Conservation (phyloP, 306 rosid genomes). For the Cucurbita pepo region DNA sequence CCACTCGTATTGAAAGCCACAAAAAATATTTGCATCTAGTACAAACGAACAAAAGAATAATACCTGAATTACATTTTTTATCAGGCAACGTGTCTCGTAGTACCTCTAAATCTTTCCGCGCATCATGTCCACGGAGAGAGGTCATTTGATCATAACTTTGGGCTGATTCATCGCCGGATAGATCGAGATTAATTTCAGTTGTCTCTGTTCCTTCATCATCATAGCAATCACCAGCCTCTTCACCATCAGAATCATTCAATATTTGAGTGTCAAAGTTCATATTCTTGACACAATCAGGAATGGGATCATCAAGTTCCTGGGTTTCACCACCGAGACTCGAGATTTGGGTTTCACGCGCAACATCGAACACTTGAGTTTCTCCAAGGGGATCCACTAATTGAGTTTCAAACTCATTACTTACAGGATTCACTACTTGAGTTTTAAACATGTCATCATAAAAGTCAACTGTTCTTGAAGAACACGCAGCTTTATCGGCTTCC, state of each 20-base stretch:
- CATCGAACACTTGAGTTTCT: constrained; percentile 39
- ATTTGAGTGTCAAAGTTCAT: constrained; percentile 24
- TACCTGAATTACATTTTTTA: constrained; percentile 31
- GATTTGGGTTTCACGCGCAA: constrained; percentile 18
- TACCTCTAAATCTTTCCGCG: constrained; percentile 7
- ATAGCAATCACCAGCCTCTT: constrained; percentile 10
- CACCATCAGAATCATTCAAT: constrained; percentile 22
- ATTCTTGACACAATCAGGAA: constrained; percentile 8
- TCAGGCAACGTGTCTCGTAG: not conserved
- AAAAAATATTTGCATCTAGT: not conserved
- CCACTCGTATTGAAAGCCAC: not conserved
- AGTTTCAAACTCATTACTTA: constrained; percentile 26
- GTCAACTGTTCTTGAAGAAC: constrained; percentile 20
- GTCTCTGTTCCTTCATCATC: constrained; percentile 22
- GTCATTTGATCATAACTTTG: not conserved
- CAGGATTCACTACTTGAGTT: constrained; percentile 20
- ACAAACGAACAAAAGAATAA: not conserved
- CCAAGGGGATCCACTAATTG: constrained; percentile 23
- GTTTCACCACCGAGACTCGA: constrained; percentile 12
- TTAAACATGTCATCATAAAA: constrained; percentile 23
- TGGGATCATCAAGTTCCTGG: constrained; percentile 32
- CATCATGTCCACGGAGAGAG: not conserved
- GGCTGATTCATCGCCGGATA: constrained; percentile 12
- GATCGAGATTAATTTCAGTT: constrained; percentile 37
- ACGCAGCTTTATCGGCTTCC: constrained; percentile 11